phyloP scores from a whole-genome alignment of 768 basidiomycete species.

The Boletus sensibilis region DNA sequence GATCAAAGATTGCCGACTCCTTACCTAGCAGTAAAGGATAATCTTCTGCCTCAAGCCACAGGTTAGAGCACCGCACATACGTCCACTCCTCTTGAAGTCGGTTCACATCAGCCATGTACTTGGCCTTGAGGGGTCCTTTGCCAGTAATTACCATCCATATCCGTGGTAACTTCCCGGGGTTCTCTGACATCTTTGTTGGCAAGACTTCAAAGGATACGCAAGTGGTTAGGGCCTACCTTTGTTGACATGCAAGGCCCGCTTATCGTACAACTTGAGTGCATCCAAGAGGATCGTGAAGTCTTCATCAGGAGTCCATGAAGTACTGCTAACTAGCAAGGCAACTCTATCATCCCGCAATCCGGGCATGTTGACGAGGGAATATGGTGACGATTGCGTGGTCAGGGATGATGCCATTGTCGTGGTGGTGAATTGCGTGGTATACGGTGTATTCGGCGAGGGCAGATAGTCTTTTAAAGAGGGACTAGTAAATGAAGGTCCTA shows the following conservation, averaged over 20 bases:
- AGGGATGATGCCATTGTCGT: conserved; percentile 25
- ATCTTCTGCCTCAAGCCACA: conserved; percentile 89
- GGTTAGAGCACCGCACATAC: conserved; percentile 73
- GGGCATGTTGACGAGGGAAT: conserved; percentile 37
- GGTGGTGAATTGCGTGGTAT: conserved; percentile 62
- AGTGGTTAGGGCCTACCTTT: conserved; percentile 4
- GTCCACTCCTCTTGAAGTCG: conserved; percentile 63
- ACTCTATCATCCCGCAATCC: conserved; percentile 69
- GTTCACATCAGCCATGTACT: conserved; percentile 72
- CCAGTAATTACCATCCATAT: conserved; percentile 86
- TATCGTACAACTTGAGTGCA: conserved; percentile 72
- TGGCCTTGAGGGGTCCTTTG: conserved; percentile 73
- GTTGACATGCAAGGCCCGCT: conserved; percentile 42
- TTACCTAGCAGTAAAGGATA: conserved; percentile 85
- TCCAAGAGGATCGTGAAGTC: conserved; percentile 84
- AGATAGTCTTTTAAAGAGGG: conserved; percentile 48
- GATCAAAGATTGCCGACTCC: conserved; percentile 7
- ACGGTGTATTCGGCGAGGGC: conserved; percentile 49
- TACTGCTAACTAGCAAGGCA: conserved; percentile 86
- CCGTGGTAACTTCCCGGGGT: conserved; percentile 54
- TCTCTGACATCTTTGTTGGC: conserved; percentile 9
- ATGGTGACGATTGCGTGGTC: conserved; percentile 23
- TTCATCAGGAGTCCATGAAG: conserved; percentile 97
- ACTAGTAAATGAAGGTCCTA: conserved; percentile 39
- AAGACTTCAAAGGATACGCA: background rate